Evolutionary conservation across 116 monocot genomes (phyloP).

Genomic region (Iris pallida): DNA sequence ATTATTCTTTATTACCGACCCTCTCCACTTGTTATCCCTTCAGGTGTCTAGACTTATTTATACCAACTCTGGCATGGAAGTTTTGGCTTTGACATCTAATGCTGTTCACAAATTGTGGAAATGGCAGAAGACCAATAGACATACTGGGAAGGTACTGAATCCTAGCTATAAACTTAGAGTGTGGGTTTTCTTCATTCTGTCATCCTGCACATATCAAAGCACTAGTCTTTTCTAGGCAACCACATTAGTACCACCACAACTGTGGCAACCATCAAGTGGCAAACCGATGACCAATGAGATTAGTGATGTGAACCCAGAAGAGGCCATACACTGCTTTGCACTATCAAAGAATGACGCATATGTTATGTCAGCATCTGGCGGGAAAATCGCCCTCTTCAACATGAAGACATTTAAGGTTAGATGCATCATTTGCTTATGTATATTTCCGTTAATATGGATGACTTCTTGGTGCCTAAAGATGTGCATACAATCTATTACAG

Average conservation of each 20-base stretch:
- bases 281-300: constrained; percentile 37
- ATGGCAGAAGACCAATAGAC: constrained; percentile 35
- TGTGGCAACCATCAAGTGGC: constrained; percentile 36
- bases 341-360: constrained; percentile 45
- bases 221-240: constrained; percentile 22
- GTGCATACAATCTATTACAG: constrained; percentile 7
- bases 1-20: too few species aligned
- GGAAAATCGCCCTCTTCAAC: constrained; percentile 41
- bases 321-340: constrained; percentile 36
- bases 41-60: constrained; percentile 30
- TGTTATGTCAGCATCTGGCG: constrained; percentile 41
- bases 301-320: constrained; percentile 31
- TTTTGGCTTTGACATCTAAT: constrained; percentile 38
- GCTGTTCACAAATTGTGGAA: constrained; percentile 47
- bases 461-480: constrained; percentile 7
- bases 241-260: constrained; percentile 24
- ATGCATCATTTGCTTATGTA: constrained; percentile 1
- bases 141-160: constrained; percentile 26
- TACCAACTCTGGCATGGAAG: constrained; percentile 28
- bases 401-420: constrained; percentile 43
- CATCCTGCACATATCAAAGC: not conserved
- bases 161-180: not conserved
- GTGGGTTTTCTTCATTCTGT: not conserved
- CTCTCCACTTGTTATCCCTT: not conserved
- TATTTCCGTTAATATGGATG: not conserved